Conservation (phyloP, 352 stramenopile genomes). For the Globisporangium polare region DNA sequence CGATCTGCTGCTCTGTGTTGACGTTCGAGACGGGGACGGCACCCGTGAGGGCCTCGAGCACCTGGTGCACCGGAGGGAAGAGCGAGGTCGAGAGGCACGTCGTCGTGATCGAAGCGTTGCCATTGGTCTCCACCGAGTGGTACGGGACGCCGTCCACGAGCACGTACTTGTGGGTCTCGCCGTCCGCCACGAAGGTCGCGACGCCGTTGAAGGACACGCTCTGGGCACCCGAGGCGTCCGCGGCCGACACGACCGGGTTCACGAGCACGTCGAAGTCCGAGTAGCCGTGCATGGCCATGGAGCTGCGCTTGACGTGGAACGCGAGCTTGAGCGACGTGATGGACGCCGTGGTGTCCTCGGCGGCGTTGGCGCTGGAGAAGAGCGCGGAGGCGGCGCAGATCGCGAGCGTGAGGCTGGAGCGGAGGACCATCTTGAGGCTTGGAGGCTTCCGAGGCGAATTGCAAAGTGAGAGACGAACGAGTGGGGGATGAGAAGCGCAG, state of each 20-base stretch:
- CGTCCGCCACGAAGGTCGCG: constrained; percentile 26
- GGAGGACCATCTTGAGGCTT: constrained; percentile 2
- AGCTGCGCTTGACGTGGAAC: constrained; percentile 46
- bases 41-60: constrained; percentile 28
- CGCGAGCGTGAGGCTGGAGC: background rate
- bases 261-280: constrained; percentile 41
- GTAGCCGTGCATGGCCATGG: constrained; percentile 47
- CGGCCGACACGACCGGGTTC: constrained; percentile 24
- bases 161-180: constrained; percentile 30
- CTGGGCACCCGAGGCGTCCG: constrained; percentile 7
- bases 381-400: background rate
- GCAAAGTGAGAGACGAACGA: background rate
- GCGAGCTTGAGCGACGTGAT: constrained; percentile 31
- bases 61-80: constrained; percentile 26
- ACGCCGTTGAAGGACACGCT: constrained; percentile 40
- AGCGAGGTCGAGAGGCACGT: constrained; percentile 24
- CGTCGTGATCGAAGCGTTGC: constrained; percentile 9
- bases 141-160: constrained; percentile 34
- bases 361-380: background rate
- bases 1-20: constrained; percentile 37
- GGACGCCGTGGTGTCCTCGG: background rate
- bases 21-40: constrained; percentile 29
- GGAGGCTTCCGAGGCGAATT: background rate
- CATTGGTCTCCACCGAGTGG: constrained; percentile 20
- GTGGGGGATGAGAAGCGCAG: no score